Evolutionary conservation across 345 rosid species (phyloP), one percentile per base, ranked within the genome.

Genomic region (Hypericum androsaemum): DNA sequence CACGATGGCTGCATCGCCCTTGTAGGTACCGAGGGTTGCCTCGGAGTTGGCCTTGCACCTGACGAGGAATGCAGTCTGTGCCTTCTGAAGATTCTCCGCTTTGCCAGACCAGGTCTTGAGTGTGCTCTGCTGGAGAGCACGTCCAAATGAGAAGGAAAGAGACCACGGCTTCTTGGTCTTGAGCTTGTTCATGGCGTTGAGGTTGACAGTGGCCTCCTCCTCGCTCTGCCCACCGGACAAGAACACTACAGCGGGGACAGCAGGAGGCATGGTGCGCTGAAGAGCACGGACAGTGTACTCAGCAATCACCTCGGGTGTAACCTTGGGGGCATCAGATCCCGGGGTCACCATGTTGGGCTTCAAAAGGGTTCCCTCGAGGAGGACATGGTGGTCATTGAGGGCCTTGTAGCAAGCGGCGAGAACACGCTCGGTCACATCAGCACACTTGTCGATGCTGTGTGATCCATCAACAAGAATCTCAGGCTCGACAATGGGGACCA

Each of bases 341-440:
- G 92, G 96, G 57, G 98, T 87, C 28, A 90, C 98, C 98, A 87
- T 89, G 87, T 84, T 89, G 10, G 96, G 96, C 71, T 86, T 86
- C 90, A 89, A 68, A 6, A 86, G 73, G 1, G 94, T 82, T 11
- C 98, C 98, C 73, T 89, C 96, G 0, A 89, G 89, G 58, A 89
- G 61, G 39, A 87, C 98, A 41, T 87, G 80, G 75, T 87, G 94
- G 65, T 90, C 89, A 43, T 73, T 90, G 47, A 87, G 64, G 8
- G 98, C 95, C 63, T 90, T 90, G 95, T 90, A 90, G 70, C 95
- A 84, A 10, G 98, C 92, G 2, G 92, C 98, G 3, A 90, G 87
- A 14, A 87, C 92, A 5, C 87, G 81, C 73, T 87, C 96, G 0
- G 92, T 87, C 1, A 84, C 89, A 0, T 68, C 94, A 0, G 96